Evolutionary conservation across 208 protist species (phyloP).

Genomic region (Leptomonas seymouri): DNA sequence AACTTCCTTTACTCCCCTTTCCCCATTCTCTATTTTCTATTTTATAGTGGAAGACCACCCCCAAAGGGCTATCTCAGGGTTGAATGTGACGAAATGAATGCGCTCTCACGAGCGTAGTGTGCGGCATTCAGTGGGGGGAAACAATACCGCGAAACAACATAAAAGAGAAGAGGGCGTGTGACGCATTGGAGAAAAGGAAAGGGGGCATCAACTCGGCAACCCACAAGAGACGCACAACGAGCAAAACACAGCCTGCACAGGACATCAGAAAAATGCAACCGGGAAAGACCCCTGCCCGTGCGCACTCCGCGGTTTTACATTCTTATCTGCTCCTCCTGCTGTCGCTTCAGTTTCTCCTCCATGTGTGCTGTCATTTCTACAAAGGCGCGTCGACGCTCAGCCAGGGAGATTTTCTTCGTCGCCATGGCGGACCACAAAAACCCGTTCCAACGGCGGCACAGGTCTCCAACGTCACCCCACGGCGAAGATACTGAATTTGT

Average conservation of each 20-base stretch:
- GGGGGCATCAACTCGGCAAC: not conserved
- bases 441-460: constrained; percentile 60
- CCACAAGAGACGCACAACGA: not conserved
- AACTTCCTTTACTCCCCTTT: too few relatives aligned
- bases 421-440: constrained; percentile 57
- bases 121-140: too few relatives aligned
- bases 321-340: constrained; percentile 35
- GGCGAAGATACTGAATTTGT: constrained; percentile 51
- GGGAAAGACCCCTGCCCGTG: not conserved
- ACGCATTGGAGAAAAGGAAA: not conserved
- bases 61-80: too few relatives aligned
- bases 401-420: constrained; percentile 42
- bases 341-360: constrained; percentile 20
- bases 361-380: constrained; percentile 14
- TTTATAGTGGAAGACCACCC: too few relatives aligned
- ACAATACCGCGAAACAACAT: not conserved
- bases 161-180: constrained; percentile 4
- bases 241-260: not conserved
- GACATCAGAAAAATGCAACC: not conserved
- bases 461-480: constrained; percentile 73
- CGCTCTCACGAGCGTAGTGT: too few relatives aligned
- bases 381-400: constrained; percentile 25
- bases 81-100: too few relatives aligned
- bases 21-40: too few relatives aligned
- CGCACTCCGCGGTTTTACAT: constrained; percentile 1